Base-by-base conservation (phyloP, 2,329 filamentous ascomycete species). In the Cercospora berteroae region DNA sequence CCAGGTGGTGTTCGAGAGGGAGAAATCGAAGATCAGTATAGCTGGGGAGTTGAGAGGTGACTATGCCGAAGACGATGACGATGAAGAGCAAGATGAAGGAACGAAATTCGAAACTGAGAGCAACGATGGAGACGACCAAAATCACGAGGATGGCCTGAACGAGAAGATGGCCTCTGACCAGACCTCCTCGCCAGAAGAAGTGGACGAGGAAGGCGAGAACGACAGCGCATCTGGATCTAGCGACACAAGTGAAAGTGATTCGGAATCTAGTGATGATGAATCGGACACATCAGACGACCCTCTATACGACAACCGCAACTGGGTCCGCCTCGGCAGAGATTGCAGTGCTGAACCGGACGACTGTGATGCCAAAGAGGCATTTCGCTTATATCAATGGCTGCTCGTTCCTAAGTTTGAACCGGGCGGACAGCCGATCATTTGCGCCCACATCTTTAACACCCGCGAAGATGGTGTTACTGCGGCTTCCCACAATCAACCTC, bases 221-320 rank as follows among this genome's bases (percentile, higher is more conserved):
- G n/a, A 25, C 56, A 29, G 10, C 16, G 39, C n/a, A 27, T 25
- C 29, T 8, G 27, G n/a, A 23, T 50, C 63, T 18, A 50, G 23
- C n/a, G 36, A 25, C 12, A 58, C 33, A 27, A 29, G 7, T 6
- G 39, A 50, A 18, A 42, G 33, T 23, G 25, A 60, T 10, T 13
- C 55, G 18, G 16, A 65, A 27, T 2, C 48, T 16, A n/a, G 44
- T n/a, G 16, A 33, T 23, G 36, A 59, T 52, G 52, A 9, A 23
- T 52, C 23, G 23, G 12, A 52, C 13, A 25, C 5, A 13, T 23
- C 5, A 5, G 13, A 52, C 48, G 48, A 52, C 23, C 48, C 48
- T n/a, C 20, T 66, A 10, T 60, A 66, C 25, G 64, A 63, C 33
- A 33, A 66, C n/a, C 64, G 60, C 13, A 63, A 66, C 7, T 57